Evolutionary conservation across 164 flowering plant species (phyloP).

Genomic region (Pachysandra terminalis): DNA sequence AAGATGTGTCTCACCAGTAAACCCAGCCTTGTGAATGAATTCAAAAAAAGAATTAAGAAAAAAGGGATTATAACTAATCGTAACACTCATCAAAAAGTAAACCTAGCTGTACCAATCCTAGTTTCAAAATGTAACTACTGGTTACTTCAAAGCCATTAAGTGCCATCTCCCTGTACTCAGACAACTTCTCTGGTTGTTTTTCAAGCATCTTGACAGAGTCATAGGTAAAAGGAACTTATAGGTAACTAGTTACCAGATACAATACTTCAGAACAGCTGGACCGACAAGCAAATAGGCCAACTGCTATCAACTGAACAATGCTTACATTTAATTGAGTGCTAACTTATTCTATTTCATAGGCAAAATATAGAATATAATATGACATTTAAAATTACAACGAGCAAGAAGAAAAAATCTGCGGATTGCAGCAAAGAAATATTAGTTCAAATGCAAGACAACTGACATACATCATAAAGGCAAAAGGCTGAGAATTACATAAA

Average conservation of each 20-base stretch:
- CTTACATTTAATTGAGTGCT: neutral
- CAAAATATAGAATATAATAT: neutral
- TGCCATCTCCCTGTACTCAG: neutral
- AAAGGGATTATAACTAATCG: no score
- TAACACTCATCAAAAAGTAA: no score
- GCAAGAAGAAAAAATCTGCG: neutral
- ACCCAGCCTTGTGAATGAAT: no score
- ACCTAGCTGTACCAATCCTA: neutral
- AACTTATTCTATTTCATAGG: neutral
- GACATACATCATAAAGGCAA: neutral
- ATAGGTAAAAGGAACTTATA: no score
- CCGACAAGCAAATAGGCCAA: neutral
- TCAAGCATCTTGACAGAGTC: neutral
- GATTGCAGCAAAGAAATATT: no score
- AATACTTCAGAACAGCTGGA: neutral
- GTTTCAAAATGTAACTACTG: neutral
- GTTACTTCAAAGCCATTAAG: neutral
- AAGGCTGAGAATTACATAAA: no score
- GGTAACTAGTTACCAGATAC: no score
- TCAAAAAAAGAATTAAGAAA: no score
- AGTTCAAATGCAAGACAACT: neutral
- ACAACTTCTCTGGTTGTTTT: no score
- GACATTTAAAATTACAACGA: no score
- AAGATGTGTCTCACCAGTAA: no score
- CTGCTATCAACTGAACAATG: neutral